These are phyloP conservation scores for Nannochloris sp. DNA, from an alignment of 139 green algal species.

Conservation along the genomic window DNA sequence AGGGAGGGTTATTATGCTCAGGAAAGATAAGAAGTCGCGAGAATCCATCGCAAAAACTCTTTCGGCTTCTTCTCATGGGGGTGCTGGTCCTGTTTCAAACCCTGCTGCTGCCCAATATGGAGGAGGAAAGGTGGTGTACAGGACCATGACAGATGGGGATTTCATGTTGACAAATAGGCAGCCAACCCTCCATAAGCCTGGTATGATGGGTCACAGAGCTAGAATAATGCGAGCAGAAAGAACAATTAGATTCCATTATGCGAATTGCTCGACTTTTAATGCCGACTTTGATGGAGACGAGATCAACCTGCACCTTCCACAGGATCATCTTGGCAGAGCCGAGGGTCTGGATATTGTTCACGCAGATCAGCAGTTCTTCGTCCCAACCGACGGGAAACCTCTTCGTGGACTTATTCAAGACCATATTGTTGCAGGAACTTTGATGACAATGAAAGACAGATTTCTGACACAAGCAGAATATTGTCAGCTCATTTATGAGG, in stretches of 20 bases:
- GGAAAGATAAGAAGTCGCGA: conserved; percentile 35
- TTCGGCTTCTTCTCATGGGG: conserved; percentile 21
- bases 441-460: conserved; percentile 78
- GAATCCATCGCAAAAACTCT: conserved; percentile 73
- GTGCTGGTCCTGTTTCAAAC: conserved; percentile 2
- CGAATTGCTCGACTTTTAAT: conserved; percentile 96
- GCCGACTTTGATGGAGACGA: conserved; percentile 99
- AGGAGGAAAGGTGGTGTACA: conserved; percentile 72
- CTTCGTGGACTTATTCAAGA: conserved; percentile 95
- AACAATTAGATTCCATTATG: conserved; percentile 98
- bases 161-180: conserved; percentile 97
- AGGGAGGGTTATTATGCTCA: conserved; percentile 60
- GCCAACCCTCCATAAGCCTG: conserved; percentile 97
- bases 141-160: conserved; percentile 87
- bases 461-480: conserved; percentile 70
- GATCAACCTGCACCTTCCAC: conserved; percentile 98
- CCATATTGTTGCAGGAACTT: conserved; percentile 73
- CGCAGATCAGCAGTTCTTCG: conserved; percentile 90
- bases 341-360: conserved; percentile 94
- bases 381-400: conserved; percentile 91
- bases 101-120: conserved; percentile 16
- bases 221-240: conserved; percentile 57
- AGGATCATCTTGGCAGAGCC: conserved; percentile 77
- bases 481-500: conserved; percentile 64
- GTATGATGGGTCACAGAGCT: conserved; percentile 65